Conservation (phyloP, 1,284 basidiomycete genomes). For the Cerioporus squamosus region DNA sequence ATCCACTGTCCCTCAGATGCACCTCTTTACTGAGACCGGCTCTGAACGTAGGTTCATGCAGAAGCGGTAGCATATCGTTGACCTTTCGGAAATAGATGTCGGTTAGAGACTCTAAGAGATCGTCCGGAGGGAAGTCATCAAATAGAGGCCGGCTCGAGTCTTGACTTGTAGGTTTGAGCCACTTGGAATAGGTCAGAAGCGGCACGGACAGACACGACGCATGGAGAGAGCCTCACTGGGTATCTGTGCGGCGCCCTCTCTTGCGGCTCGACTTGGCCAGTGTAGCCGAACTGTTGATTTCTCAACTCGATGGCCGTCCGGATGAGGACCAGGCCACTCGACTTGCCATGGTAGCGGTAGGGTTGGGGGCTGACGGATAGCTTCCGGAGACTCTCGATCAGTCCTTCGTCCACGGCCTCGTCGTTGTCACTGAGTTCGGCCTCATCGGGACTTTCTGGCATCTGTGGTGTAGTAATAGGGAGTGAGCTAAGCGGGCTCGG, state of each 20-base stretch:
- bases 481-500: neutral
- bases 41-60: conserved; percentile 55
- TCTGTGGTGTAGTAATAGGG: neutral
- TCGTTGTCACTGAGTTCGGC: neutral
- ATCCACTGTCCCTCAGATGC: conserved; percentile 48
- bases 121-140: conserved; percentile 4
- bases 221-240: too few species aligned
- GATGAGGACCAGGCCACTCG: neutral
- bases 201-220: too few species aligned
- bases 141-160: conserved; percentile 13
- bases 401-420: neutral
- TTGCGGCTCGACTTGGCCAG: neutral
- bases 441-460: neutral
- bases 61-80: conserved; percentile 47
- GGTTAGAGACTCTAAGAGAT: conserved; percentile 40
- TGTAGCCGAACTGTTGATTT: neutral
- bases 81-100: conserved; percentile 50
- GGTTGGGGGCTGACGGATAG: neutral
- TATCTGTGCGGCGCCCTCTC: too few species aligned
- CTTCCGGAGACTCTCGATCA: neutral
- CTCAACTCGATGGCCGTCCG: neutral
- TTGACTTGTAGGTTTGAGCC: conserved; percentile 1
- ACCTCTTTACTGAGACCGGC: conserved; percentile 41
- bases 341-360: conserved; percentile 3
- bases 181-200: neutral